Conservation (phyloP, 73 alveolate genomes). For the Paramecium tetraurelia region DNA sequence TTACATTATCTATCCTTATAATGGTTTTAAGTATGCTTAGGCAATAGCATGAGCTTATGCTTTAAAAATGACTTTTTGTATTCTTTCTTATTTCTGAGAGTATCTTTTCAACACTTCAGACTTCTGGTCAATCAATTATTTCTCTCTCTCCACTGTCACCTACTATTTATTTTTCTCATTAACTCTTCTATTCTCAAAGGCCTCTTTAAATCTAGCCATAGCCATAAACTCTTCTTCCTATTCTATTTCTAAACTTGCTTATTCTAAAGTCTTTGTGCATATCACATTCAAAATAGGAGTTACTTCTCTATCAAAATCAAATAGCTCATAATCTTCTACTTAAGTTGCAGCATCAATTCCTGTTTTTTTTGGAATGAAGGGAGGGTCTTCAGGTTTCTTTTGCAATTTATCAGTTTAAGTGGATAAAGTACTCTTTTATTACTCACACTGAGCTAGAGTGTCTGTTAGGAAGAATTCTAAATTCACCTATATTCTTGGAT, state of each 20-base stretch:
- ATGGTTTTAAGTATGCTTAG: conserved; percentile 62
- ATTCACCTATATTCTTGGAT: conserved; percentile 89
- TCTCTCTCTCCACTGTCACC: conserved; percentile 73
- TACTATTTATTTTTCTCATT: conserved; percentile 83
- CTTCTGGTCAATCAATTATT: conserved; percentile 72
- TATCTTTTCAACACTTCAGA: conserved; percentile 65
- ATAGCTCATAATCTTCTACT: conserved; percentile 94
- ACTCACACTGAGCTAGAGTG: conserved; percentile 60
- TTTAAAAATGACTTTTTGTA: conserved; percentile 65
- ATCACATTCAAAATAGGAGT: conserved; percentile 95
- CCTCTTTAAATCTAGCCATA: conserved; percentile 86
- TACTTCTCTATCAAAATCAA: conserved; percentile 95
- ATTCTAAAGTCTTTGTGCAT: conserved; percentile 90
- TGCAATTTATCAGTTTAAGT: conserved; percentile 92
- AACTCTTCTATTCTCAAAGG: conserved; percentile 79
- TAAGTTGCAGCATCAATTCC: conserved; percentile 97
- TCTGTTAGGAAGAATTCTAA: conserved; percentile 86
- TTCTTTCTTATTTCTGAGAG: conserved; percentile 64
- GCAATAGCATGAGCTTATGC: conserved; percentile 76
- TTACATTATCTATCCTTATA: conserved; percentile 59
- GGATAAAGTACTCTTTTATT: conserved; percentile 73
- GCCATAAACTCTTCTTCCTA: conserved; percentile 93
- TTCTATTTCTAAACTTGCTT: conserved; percentile 93
- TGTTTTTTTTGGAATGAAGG: conserved; percentile 93
- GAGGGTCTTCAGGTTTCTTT: conserved; percentile 93